phyloP scores from a whole-genome alignment of 2,329 filamentous ascomycete species.

The Lasiodiplodia citricola region DNA sequence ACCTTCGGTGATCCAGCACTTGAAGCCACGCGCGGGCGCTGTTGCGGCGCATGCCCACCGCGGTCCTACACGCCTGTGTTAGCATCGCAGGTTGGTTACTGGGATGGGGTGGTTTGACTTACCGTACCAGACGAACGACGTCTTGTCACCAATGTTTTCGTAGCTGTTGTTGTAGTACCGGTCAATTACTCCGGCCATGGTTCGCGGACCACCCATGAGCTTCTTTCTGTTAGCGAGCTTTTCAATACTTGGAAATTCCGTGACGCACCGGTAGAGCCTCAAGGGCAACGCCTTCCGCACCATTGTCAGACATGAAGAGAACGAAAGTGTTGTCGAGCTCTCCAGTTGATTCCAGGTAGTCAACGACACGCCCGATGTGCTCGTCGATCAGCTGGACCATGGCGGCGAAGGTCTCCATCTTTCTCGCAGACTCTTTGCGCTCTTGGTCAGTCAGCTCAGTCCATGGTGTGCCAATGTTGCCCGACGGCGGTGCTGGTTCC shows the following conservation, averaged over 20 bases:
- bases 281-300: constrained; percentile 42
- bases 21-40: constrained; percentile 33
- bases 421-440: constrained; percentile 42
- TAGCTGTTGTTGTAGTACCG: constrained; percentile 37
- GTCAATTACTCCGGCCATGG: too few species aligned
- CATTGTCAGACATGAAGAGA: constrained; percentile 48
- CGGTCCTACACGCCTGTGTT: constrained; percentile 15
- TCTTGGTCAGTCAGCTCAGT: constrained; percentile 40
- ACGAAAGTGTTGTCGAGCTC: constrained; percentile 46
- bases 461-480: constrained; percentile 31
- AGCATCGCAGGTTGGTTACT: too few species aligned
- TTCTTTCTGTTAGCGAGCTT: too few species aligned
- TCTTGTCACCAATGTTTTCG: constrained; percentile 42
- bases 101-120: too few species aligned
- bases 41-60: constrained; percentile 39
- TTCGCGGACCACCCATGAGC: too few species aligned
- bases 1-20: constrained; percentile 33
- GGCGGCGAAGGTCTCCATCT: constrained; percentile 45
- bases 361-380: constrained; percentile 41
- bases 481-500: constrained; percentile 29
- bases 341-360: constrained; percentile 36
- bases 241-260: too few species aligned
- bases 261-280: constrained; percentile 35
- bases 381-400: constrained; percentile 45
- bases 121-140: constrained; percentile 47